A percentile compares a stretch with the other conserved stretches of the same genome.
These are phyloP conservation scores for Candida stauntonica DNA, from an alignment of 805 yeast species.

Conservation along the genomic window DNA sequence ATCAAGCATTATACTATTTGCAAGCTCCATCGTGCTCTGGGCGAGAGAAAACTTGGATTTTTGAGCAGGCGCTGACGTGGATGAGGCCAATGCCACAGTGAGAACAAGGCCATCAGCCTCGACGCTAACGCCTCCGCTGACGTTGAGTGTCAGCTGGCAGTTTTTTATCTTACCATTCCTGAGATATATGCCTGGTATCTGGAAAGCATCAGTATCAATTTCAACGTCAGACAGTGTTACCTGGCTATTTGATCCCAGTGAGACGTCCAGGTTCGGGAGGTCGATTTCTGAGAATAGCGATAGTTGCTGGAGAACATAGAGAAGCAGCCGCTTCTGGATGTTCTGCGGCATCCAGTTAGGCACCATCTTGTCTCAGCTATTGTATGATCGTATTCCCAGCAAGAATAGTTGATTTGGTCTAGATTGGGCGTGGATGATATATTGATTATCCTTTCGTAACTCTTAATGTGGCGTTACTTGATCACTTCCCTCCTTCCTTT, in stretches of 20 bases:
- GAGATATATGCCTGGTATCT: slow-evolving; percentile 58
- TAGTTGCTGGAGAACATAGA: slow-evolving; percentile 76
- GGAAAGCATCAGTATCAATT: slow-evolving; percentile 66
- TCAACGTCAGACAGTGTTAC: slow-evolving; percentile 57
- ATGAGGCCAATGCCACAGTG: slow-evolving; percentile 34
- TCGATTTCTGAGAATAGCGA: slow-evolving; percentile 80
- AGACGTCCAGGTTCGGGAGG: slow-evolving; percentile 75
- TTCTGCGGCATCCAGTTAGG: slow-evolving; percentile 75
- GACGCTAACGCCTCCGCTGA: slow-evolving; percentile 67
- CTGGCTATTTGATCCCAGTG: slow-evolving; percentile 54
- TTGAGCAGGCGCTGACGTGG: slow-evolving; percentile 13
- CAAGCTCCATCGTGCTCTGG: slow-evolving; percentile 71
- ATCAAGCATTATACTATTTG: slow-evolving; percentile 41
- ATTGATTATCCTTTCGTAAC: too few relatives aligned
- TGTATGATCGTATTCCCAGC: too few relatives aligned
- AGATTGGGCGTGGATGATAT: too few relatives aligned
- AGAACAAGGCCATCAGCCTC: slow-evolving; percentile 52
- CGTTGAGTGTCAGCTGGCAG: slow-evolving; percentile 55
- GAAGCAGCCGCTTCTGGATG: slow-evolving; percentile 74
- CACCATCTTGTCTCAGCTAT: slow-evolving; percentile 22
- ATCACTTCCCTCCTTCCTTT: too few relatives aligned
- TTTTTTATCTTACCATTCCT: slow-evolving; percentile 56
- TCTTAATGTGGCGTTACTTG: too few relatives aligned
- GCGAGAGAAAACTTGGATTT: slow-evolving; percentile 49
- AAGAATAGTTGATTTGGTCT: too few relatives aligned